Base-by-base conservation (phyloP, 2,329 filamentous ascomycete species). In the Cladophialophora yegresii region DNA sequence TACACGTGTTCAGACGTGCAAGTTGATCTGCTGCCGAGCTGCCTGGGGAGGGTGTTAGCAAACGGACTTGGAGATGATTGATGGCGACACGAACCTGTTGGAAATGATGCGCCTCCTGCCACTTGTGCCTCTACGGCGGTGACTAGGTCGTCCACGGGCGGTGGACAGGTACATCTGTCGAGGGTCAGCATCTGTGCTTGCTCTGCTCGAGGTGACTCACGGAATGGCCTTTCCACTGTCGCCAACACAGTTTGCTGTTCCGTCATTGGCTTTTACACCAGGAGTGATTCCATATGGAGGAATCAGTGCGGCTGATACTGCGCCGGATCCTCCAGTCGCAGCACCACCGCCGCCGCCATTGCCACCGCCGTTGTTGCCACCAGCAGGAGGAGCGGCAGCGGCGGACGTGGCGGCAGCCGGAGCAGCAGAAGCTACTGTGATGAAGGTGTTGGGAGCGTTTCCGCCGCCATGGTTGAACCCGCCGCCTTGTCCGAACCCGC, bases 181-280 rank as follows among this genome's bases (percentile, higher is more conserved):
- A 33, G 58, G 13, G 59, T 67, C 30, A 67, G 56, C 30, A 7
- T 9, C 20, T 16, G 9, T n/a, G 30, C 40, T 57, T 47, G 30
- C 13, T 16, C n/a, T 13, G 33, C 22, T 9, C 12, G 16, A 13
- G 23, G 6, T 3, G 30, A 62, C 66, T 64, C 55, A 68, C 63
- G 67, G 67, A 16, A 69, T 69, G n/a, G 33, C 51, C 7, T 57
- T 61, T 16, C 58, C 54, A 30, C 56, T 60, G 26, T 64, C 61
- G 6, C 67, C 67, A 4, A 64, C 67, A 55, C 67, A 69, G 50
- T 67, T 67, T n/a, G 65, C 65, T 20, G 67, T 67, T 26, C 65
- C 67, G 22, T 67, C 67, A 33, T 43, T 67, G 10, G 63, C 53
- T 49, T 66, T 64, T 36, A 69, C 43, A 22, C 63, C 63, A 32